A percentile compares a stretch with the other conserved stretches of the same genome.
These are phyloP conservation scores for Trypanosomatidae sp. DNA, from an alignment of 208 protist genomes.

Conservation along the genomic window DNA sequence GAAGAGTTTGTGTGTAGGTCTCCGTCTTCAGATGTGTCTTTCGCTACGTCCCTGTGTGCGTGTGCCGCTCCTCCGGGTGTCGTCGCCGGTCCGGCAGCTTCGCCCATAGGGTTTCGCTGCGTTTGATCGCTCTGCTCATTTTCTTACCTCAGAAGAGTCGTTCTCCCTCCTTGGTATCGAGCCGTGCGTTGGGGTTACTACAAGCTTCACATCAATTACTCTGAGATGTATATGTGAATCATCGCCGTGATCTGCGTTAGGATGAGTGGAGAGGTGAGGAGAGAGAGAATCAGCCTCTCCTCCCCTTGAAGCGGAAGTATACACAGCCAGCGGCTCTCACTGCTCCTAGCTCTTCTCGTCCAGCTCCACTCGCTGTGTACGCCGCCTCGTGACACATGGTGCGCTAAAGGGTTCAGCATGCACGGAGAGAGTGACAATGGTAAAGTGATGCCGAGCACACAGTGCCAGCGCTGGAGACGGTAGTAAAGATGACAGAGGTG, in stretches of 20 bases:
- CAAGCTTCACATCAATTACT: constrained; percentile 12
- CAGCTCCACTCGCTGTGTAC: no score
- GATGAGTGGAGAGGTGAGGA: background rate
- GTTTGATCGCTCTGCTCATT: background rate
- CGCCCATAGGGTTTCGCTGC: background rate
- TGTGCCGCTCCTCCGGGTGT: no score
- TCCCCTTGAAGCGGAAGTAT: background rate
- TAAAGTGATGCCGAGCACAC: no score
- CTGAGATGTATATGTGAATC: constrained; percentile 7
- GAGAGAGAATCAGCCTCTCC: background rate
- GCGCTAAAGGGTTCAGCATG: no score
- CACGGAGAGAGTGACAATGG: no score
- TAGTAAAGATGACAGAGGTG: no score
- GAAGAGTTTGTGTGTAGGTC: background rate
- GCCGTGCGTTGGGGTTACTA: background rate
- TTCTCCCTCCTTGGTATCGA: background rate
- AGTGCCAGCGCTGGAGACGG: no score
- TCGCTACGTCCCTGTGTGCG: no score
- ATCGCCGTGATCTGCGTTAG: constrained; percentile 3
- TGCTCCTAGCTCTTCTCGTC: background rate
- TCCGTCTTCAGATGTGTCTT: background rate
- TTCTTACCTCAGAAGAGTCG: background rate
- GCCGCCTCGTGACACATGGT: no score
- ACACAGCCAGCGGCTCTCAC: background rate
- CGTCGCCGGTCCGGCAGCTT: no score